Evolutionary conservation across 176 grass and related monocot species (phyloP), one percentile per base, ranked within the genome.

Genomic region (Tillandsia leiboldiana): DNA sequence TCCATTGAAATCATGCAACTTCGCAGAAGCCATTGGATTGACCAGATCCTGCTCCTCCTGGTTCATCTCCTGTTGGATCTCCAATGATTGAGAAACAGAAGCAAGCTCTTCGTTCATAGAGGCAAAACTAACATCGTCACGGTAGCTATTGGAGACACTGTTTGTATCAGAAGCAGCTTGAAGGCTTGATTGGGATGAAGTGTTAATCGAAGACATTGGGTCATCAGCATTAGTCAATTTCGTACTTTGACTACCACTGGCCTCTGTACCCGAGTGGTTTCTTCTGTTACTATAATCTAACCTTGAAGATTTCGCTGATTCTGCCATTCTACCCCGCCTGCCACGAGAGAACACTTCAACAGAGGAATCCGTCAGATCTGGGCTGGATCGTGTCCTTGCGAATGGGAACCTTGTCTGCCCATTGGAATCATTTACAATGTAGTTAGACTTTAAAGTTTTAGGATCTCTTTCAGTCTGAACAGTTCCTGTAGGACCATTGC

Each of bases 381-480:
- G 92, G 74, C 88, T 91, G 63, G 92, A 96, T 52, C 70, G 86
- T 26, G 88, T 91, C 82, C 88, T 85, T 77, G 78, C 88, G 82
- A 96, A 96, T 23, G 79, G 81, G 65, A 78, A 80, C 75, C 52
- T 83, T 51, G 62, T 84, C 72, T 86, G 68, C 24, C 83, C 83
- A 79, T 83, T 85, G 74, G 51, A 77, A 26, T 78, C 79, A 49
- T 80, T 84, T 3, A 68, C n/a, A 66, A 80, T 75, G 53, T 77
- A 29, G 62, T 27, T 64, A 68, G 71, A 48, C 75, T 88, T 88
- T 59, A 70, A 29, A 12, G 67, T 62, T 84, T 78, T 78, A 57
- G 83, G 81, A 26, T 83, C 78, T 79, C 80, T 86, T 69, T 82
- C 80, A 79, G 72, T 80, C 62, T 75, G 84, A 58, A 81, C 70